Evolutionary conservation across 139 green algal genomes (phyloP), one percentile per base, ranked within the genome.

Genomic region (Chlorella sp.): DNA sequence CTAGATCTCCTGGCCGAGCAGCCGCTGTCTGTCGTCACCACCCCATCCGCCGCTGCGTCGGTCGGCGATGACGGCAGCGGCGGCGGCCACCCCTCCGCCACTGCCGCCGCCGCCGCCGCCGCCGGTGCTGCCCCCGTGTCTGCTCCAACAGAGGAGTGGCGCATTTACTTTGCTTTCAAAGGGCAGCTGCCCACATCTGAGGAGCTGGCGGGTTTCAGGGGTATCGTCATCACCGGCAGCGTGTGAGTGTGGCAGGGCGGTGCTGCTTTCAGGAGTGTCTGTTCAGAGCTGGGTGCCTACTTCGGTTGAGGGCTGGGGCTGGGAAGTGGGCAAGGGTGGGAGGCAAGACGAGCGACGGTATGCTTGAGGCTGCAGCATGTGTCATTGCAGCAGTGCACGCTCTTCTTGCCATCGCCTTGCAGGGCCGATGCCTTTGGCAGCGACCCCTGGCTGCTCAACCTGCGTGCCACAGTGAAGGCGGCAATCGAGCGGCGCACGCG

Each of bases 211-310:
- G 4, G 44, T 5, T 68, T 78, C 28, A 36, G 40, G 0, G 80
- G 80, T 20, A 13, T 84, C 11, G 67, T 84, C 7, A 56, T 84
- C 67, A 84, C 80, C 13, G 80, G 80, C 64, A 69, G 43, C 68
- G 65, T 78, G 80, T 84, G 67, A 84, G 80, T 72, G 4, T 2
- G 36, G 32, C 4, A 11, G 54, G 73, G 44, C 41, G 43, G 73
- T 54, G 2, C 17, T n/a, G 41, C 22, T 46, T 56, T 7, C 19
- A 20, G 19, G 3, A 36, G 34, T 24, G 17, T 24, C 36, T 13
- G 19, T 72, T 14, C 64, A 9, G n/a, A 40, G 34, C 34, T 41
- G 24, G 34, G 24, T 30, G 38, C 2, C 65, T 73, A 13, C 32
- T 73, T 44, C 40, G 32, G 3, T 73, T 9, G 65, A 73, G 40